Evolutionary conservation across 345 rosid species (phyloP).

Genomic region (Hibiscus trionum): DNA sequence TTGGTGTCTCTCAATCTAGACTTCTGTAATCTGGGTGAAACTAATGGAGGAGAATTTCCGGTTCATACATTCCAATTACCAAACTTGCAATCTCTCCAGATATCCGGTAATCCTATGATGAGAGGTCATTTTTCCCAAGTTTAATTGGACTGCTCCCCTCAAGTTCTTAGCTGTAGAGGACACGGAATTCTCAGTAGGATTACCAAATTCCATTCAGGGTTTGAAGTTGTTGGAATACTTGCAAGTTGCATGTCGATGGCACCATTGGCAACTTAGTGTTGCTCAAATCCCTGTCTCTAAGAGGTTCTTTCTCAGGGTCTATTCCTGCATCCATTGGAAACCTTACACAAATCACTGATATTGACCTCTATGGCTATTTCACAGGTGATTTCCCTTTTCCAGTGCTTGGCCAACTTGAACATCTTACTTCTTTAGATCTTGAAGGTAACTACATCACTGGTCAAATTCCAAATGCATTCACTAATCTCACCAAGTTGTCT

Average conservation of each 20-base stretch:
- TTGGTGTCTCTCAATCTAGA: not conserved
- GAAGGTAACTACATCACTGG: slow-evolving; percentile 7
- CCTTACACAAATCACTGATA: not conserved
- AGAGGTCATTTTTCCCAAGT: not conserved
- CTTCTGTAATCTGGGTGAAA: not conserved
- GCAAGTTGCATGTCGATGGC: not conserved
- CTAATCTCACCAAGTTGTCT: not conserved
- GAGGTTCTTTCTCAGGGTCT: not conserved
- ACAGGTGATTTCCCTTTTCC: not conserved
- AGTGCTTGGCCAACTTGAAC: not conserved
- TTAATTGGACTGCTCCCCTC: not conserved
- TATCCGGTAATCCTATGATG: not conserved
- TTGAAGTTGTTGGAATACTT: not conserved
- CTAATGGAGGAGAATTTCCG: not conserved
- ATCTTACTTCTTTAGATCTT: not conserved
- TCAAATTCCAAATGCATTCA: slow-evolving; percentile 11
- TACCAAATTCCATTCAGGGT: not conserved
- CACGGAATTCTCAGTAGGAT: not conserved
- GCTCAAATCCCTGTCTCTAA: not conserved
- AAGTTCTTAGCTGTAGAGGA: not conserved
- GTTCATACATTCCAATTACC: not conserved
- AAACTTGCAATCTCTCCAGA: not conserved
- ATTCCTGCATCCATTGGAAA: not conserved
- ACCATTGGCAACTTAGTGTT: not conserved
- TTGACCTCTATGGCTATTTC: not conserved